Evolutionary conservation across 441 rosid species (phyloP).

Genomic region (Erodium moschatum): DNA sequence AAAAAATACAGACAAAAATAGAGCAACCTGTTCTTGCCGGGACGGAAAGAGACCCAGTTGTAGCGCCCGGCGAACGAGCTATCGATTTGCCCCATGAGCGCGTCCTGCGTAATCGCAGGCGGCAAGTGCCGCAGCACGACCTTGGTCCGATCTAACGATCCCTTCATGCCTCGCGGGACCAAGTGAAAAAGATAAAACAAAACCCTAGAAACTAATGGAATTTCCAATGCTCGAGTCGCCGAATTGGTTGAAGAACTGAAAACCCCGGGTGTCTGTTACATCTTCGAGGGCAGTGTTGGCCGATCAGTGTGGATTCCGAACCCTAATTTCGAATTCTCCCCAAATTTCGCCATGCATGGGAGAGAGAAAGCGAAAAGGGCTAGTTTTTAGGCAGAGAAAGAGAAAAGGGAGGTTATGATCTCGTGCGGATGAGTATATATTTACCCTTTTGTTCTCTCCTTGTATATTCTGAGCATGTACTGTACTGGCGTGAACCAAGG

Average conservation of each 20-base stretch:
- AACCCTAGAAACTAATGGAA: conserved; percentile 10
- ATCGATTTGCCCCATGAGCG: conserved; percentile 52
- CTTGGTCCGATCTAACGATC: conserved; percentile 54
- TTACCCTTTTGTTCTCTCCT: too few relatives aligned
- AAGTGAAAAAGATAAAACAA: background rate
- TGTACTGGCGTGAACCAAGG: too few relatives aligned
- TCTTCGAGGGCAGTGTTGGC: conserved; percentile 20
- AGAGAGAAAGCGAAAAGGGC: background rate
- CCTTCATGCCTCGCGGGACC: conserved; percentile 33
- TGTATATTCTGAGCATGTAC: too few relatives aligned
- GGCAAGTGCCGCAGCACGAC: conserved; percentile 71
- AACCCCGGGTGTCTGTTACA: conserved; percentile 20
- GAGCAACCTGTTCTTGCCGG: conserved; percentile 52
- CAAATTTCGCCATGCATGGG: conserved; percentile 29
- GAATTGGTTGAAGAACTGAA: background rate
- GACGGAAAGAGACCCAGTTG: conserved; percentile 50
- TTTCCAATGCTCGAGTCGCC: background rate
- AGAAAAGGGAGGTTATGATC: background rate
- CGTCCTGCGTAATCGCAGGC: conserved; percentile 40
- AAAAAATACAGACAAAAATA: background rate
- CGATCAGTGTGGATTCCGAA: conserved; percentile 18
- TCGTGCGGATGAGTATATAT: too few relatives aligned
- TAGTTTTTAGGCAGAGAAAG: background rate
- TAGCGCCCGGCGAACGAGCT: conserved; percentile 45
- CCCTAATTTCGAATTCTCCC: conserved; percentile 28